phyloP scores from a whole-genome alignment of 2,329 filamentous ascomycete genomes.

The Penicillium sclerotiorum region DNA sequence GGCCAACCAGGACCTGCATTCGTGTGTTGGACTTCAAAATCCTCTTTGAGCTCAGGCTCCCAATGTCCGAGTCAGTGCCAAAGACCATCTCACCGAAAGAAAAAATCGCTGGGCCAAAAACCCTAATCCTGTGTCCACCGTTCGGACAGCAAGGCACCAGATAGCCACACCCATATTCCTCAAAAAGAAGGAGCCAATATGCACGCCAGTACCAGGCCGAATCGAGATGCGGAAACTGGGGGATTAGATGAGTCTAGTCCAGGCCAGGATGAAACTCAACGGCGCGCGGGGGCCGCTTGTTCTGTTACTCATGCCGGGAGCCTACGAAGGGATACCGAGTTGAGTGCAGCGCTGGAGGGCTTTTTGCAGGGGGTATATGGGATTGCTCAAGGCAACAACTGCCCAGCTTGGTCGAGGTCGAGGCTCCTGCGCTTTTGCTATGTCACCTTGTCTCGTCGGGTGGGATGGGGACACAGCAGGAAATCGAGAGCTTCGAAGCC shows the following conservation, averaged over 20 bases:
- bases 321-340: neutral
- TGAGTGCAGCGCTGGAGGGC: constrained; percentile 5
- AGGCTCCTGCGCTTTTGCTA: constrained; percentile 10
- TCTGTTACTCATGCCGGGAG: constrained; percentile 14
- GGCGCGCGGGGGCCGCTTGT: constrained; percentile 11
- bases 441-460: neutral
- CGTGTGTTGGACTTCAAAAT: too few relatives aligned
- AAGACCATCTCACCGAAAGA: too few relatives aligned
- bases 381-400: constrained; percentile 14
- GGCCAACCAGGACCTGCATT: too few relatives aligned
- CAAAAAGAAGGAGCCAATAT: constrained; percentile 4
- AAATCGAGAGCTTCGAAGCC: neutral
- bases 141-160: too few relatives aligned
- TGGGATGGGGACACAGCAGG: neutral
- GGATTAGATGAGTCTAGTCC: constrained; percentile 11
- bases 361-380: constrained; percentile 10
- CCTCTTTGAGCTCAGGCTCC: too few relatives aligned
- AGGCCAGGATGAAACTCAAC: constrained; percentile 26
- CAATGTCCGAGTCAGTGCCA: too few relatives aligned
- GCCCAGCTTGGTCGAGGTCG: constrained; percentile 19
- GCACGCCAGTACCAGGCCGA: constrained; percentile 15
- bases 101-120: too few relatives aligned
- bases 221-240: constrained; percentile 25
- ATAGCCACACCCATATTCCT: too few relatives aligned
- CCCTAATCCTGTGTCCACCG: too few relatives aligned